phyloP scores from a whole-genome alignment of 768 basidiomycete genomes.

The Lactifluus volemus region DNA sequence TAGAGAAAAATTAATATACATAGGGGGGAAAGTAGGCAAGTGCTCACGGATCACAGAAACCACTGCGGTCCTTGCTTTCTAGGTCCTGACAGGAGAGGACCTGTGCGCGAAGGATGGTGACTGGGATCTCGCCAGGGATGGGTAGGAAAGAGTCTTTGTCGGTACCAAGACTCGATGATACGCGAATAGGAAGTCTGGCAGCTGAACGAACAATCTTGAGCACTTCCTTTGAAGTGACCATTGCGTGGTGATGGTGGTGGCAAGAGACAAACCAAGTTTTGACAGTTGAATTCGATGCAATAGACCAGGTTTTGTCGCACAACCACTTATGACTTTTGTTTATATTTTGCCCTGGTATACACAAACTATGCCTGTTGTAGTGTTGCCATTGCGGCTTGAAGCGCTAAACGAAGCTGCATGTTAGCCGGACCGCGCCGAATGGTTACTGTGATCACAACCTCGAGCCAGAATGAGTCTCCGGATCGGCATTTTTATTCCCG shows the following conservation, averaged over 20 bases:
- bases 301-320: too few species aligned
- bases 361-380: too few species aligned
- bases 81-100: constrained; percentile 57
- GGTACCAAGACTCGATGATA: constrained; percentile 33
- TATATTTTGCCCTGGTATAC: too few species aligned
- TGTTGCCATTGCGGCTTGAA: too few species aligned
- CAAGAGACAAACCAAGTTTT: too few species aligned
- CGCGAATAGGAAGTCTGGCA: constrained; percentile 43
- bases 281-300: too few species aligned
- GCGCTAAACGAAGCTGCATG: too few species aligned
- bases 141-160: constrained; percentile 35
- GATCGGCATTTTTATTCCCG: too few species aligned
- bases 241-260: background rate
- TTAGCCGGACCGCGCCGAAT: too few species aligned
- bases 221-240: constrained; percentile 28
- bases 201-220: constrained; percentile 54
- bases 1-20: constrained; percentile 25
- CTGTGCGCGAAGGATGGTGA: constrained; percentile 60
- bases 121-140: constrained; percentile 51
- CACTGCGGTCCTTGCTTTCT: constrained; percentile 53
- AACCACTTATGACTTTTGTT: too few species aligned
- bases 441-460: too few species aligned
- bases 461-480: too few species aligned
- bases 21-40: background rate
- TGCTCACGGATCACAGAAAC: constrained; percentile 72